Conservation (phyloP, 2,329 filamentous ascomycete species). For the Didymella arachidicola region DNA sequence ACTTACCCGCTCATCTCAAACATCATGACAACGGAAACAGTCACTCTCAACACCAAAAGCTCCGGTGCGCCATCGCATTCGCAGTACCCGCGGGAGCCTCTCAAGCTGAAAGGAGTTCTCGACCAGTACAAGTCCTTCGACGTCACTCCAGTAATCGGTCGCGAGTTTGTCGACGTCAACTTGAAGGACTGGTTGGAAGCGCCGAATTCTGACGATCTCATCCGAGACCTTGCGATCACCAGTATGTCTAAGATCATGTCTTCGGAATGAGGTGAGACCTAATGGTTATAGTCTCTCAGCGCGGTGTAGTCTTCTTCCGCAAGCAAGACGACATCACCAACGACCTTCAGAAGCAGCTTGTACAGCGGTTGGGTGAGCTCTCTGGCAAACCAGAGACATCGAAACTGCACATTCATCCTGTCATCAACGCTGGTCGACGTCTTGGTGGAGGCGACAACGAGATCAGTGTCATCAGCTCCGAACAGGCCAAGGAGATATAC, state of each 20-base stretch:
- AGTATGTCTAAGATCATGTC: constrained; percentile 27
- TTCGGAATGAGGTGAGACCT: background rate
- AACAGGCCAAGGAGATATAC: constrained; percentile 46
- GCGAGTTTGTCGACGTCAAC: constrained; percentile 65
- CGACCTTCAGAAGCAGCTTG: constrained; percentile 62
- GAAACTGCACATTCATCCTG: constrained; percentile 67
- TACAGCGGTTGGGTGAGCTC: constrained; percentile 64
- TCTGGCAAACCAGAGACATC: constrained; percentile 65
- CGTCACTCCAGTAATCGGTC: constrained; percentile 68
- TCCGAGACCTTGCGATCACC: constrained; percentile 67
- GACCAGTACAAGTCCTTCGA: constrained; percentile 65
- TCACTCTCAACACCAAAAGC: constrained; percentile 20
- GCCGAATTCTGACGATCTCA: constrained; percentile 68
- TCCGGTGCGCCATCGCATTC: constrained; percentile 15
- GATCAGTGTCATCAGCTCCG: constrained; percentile 52
- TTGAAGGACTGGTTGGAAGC: constrained; percentile 70
- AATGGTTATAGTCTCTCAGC: constrained; percentile 55
- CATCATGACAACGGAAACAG: constrained; percentile 30
- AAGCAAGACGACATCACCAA: constrained; percentile 60
- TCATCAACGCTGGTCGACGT: constrained; percentile 54
- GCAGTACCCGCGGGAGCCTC: constrained; percentile 23
- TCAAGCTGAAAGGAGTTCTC: constrained; percentile 56
- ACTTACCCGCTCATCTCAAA: too few relatives aligned
- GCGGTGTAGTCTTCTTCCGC: constrained; percentile 64
- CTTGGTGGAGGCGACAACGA: constrained; percentile 42